Percentiles rank a stretch among this genome's conserved stretches.
These are phyloP conservation scores for Arthrinium phaeospermum DNA, from an alignment of 2,329 filamentous ascomycete species.

Conservation along the genomic window DNA sequence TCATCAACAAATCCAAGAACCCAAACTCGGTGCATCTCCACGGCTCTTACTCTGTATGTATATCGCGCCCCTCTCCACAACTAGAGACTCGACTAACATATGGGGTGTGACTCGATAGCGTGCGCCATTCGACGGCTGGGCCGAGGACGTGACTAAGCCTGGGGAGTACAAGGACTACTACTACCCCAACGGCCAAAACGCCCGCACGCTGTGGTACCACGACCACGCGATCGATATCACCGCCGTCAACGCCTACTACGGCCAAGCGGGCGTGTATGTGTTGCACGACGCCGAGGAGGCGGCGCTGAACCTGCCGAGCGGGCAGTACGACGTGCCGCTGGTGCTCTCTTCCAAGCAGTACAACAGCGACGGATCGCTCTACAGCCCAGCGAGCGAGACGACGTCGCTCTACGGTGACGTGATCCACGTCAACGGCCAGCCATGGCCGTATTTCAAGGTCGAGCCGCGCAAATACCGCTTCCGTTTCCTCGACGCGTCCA, in stretches of 20 bases:
- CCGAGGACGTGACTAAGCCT: constrained; percentile 54
- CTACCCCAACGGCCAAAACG: constrained; percentile 61
- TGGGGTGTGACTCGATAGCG: constrained; percentile 28
- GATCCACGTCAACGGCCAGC: constrained; percentile 63
- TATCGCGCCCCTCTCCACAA: not conserved
- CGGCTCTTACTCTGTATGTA: constrained; percentile 50
- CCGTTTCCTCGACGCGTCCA: constrained; percentile 55
- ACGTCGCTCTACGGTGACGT: constrained; percentile 60
- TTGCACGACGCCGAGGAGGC: constrained; percentile 56
- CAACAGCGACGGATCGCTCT: constrained; percentile 54
- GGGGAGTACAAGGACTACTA: constrained; percentile 64
- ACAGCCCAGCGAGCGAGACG: constrained; percentile 49
- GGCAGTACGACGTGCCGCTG: constrained; percentile 60
- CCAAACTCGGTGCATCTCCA: constrained; percentile 60
- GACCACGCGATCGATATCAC: constrained; percentile 51
- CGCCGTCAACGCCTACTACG: constrained; percentile 61
- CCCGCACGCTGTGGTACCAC: constrained; percentile 64
- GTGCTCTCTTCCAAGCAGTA: constrained; percentile 58
- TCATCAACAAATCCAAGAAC: constrained; percentile 54
- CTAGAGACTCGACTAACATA: not conserved
- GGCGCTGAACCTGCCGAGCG: constrained; percentile 52
- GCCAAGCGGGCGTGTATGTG: constrained; percentile 62
- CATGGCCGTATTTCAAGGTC: constrained; percentile 63
- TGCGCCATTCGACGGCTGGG: constrained; percentile 59
- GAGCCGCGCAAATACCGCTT: constrained; percentile 67